Conservation (phyloP, 495 filamentous ascomycete genomes). For the Penicillium soppii region DNA sequence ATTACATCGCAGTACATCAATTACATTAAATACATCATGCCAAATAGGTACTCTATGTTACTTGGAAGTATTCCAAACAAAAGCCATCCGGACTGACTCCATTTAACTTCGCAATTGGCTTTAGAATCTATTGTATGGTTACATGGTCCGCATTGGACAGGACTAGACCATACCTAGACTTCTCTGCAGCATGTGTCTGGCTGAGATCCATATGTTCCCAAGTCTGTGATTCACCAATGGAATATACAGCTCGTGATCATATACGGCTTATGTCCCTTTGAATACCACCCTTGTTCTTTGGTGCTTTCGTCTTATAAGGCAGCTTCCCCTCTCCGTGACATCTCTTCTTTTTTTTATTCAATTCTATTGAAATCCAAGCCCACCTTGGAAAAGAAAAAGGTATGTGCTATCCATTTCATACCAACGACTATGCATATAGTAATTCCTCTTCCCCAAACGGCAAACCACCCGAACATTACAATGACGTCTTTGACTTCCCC, state of each 20-base stretch:
- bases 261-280: background rate
- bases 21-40: too few species aligned
- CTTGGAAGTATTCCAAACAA: too few species aligned
- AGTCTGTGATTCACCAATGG: background rate
- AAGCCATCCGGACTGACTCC: too few species aligned
- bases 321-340: constrained; percentile 2
- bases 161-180: too few species aligned
- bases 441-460: background rate
- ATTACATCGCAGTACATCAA: too few species aligned
- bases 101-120: too few species aligned
- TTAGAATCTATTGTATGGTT: too few species aligned
- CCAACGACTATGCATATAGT: too few species aligned
- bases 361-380: background rate
- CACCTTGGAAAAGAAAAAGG: background rate
- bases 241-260: background rate
- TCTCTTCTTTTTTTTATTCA: background rate
- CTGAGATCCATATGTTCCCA: too few species aligned
- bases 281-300: background rate
- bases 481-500: constrained; percentile 32
- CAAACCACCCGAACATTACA: constrained; percentile 7
- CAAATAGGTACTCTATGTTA: too few species aligned
- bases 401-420: background rate
- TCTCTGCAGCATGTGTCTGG: too few species aligned
- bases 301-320: background rate
- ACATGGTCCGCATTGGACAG: too few species aligned